These are phyloP conservation scores for Saksenaea oblongispora DNA, from an alignment of 371 early-diverging fungal genomes.

Conservation along the genomic window DNA sequence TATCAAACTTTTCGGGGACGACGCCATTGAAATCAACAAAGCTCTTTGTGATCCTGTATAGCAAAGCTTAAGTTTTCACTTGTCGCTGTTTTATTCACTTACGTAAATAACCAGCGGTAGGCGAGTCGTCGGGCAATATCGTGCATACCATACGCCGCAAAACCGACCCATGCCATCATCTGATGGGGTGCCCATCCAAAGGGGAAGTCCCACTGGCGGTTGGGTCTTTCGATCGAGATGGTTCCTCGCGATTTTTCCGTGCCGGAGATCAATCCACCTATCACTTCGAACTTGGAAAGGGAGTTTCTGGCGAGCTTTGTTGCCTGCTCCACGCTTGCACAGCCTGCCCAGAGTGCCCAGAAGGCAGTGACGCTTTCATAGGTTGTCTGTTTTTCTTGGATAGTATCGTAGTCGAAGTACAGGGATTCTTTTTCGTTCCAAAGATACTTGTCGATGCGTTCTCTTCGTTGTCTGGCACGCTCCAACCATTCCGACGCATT, in stretches of 20 bases:
- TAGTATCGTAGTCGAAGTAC: constrained; percentile 70
- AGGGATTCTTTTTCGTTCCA: constrained; percentile 65
- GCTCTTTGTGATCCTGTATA: constrained; percentile 69
- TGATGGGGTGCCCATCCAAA: constrained; percentile 99
- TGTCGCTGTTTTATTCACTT: too few species aligned
- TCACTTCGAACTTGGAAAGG: constrained; percentile 78
- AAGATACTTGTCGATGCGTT: constrained; percentile 65
- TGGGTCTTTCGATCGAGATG: constrained; percentile 80
- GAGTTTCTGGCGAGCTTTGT: constrained; percentile 54
- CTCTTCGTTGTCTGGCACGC: constrained; percentile 50
- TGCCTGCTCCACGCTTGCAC: constrained; percentile 67
- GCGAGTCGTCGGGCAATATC: constrained; percentile 81
- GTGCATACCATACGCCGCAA: constrained; percentile 81
- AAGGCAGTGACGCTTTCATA: constrained; percentile 79
- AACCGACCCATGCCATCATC: constrained; percentile 93
- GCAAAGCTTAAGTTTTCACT: too few species aligned
- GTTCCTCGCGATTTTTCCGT: constrained; percentile 87
- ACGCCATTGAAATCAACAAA: constrained; percentile 96
- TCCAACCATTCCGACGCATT: constrained; percentile 53
- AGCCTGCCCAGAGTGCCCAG: constrained; percentile 80
- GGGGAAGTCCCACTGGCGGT: constrained; percentile 96
- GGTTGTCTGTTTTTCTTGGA: constrained; percentile 44
- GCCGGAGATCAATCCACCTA: constrained; percentile 87
- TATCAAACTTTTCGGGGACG: constrained; percentile 94
- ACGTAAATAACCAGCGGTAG: constrained; percentile 95